Evolutionary conservation across 441 rosid genomes (phyloP), one percentile per base, ranked within the genome.

Genomic region (Populus hybrid): DNA sequence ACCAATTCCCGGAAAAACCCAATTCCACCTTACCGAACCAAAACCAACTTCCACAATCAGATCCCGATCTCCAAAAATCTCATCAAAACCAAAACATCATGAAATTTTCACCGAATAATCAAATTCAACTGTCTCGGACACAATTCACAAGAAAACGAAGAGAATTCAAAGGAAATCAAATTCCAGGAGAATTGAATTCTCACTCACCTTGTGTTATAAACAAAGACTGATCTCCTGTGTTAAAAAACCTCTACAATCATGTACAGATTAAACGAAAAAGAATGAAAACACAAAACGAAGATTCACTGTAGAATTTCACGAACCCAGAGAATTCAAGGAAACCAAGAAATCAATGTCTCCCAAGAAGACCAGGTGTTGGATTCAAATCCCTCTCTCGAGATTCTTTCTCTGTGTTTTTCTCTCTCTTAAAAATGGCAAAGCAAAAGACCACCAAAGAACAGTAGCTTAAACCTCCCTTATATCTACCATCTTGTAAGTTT

Each of bases 391-490:
- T 31, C 29, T 28, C 29, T 56, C 66, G 1, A 53, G 61, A 53
- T 53, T 75, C 66, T 10, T 6, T 21, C 21, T 33, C 7, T 29
- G 2, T 71, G 72, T 8, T 8, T 38, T 18, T 82, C 86, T 23
- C 38, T 33, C 42, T 31, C 69, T 76, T n/a, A 50, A 70, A 56
- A 21, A 26, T 9, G 23, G 71, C 69, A 80, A 23, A 9, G 59
- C 59, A 16, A 80, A 84, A 79, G 77, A 70, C 78, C 76, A 70
- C 69, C 75, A 50, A 75, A 40, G 71, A 80, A 72, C 75, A 78
- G 87, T 24, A 76, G 80, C 92, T 87, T 83, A 90, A 93, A 88
- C 93, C 97, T 86, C 87, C 71, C 79, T 12, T 78, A 71, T 26
- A 65, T 71, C 26, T 50, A 26, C 1, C 26, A 26, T 26, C 71